These are phyloP conservation scores for Rhododendron mucronatum DNA, from an alignment of 148 eudicot genomes.

Conservation along the genomic window DNA sequence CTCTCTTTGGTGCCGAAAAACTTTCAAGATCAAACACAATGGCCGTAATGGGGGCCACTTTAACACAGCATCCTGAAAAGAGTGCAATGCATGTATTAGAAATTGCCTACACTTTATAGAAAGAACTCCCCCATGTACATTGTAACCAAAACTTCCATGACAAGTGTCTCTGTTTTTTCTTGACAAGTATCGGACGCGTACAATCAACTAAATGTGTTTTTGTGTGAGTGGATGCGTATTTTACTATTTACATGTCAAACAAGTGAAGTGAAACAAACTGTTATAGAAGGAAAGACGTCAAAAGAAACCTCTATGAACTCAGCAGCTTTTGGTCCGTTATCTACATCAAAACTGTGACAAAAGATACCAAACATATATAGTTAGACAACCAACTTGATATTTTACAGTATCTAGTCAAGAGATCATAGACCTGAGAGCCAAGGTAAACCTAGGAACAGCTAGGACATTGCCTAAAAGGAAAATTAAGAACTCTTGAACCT, in stretches of 20 bases:
- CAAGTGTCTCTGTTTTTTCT: neutral
- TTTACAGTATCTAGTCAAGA: neutral
- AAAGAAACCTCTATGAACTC: slow-evolving; percentile 73
- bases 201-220: neutral
- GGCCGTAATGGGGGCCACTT: slow-evolving; percentile 85
- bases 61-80: slow-evolving; percentile 65
- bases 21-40: slow-evolving; percentile 87
- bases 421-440: neutral
- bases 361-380: neutral
- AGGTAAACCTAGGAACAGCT: neutral
- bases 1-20: slow-evolving; percentile 93
- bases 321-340: slow-evolving; percentile 94
- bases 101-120: neutral
- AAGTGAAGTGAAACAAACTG: neutral
- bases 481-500: slow-evolving; percentile 44
- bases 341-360: slow-evolving; percentile 73
- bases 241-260: neutral
- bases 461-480: neutral
- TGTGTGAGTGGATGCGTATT: neutral
- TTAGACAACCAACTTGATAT: neutral
- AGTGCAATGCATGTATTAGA: neutral
- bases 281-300: neutral
- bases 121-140: neutral
- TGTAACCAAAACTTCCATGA: neutral
- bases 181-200: neutral